Evolutionary conservation across 768 basidiomycete species (phyloP).

Genomic region (Leccinum truebloodii): DNA sequence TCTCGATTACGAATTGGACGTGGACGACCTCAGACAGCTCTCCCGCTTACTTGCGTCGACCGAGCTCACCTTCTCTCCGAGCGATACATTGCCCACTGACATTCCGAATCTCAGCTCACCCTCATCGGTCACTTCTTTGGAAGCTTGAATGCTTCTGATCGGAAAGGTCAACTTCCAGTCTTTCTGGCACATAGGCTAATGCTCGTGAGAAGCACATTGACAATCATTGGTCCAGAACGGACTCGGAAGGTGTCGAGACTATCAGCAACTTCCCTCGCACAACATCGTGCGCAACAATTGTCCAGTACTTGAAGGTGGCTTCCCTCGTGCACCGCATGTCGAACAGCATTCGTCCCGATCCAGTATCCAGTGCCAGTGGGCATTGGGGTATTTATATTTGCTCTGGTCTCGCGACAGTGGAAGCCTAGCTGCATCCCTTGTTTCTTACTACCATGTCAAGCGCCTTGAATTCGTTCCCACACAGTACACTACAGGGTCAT

Average conservation of each 20-base stretch:
- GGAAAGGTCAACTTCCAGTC: too few species aligned
- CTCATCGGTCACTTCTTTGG: too few species aligned
- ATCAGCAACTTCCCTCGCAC: too few species aligned
- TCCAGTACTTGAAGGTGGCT: background rate
- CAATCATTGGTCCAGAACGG: too few species aligned
- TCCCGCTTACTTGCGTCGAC: background rate
- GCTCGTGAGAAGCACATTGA: too few species aligned
- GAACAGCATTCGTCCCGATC: background rate
- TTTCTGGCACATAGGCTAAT: too few species aligned
- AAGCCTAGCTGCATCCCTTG: background rate
- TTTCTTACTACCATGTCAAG: background rate
- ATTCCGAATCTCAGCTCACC: too few species aligned
- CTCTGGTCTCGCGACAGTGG: background rate
- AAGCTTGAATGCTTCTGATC: too few species aligned
- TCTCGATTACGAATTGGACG: background rate
- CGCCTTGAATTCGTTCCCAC: background rate
- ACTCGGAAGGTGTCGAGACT: too few species aligned
- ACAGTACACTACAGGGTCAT: background rate
- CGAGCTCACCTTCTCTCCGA: background rate
- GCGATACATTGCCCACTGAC: background rate
- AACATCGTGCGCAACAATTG: too few species aligned
- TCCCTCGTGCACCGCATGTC: background rate
- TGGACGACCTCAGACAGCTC: background rate
- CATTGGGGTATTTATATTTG: background rate
- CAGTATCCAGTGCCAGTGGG: background rate